Percentiles rank a stretch among this genome's conserved stretches.
phyloP scores from a whole-genome alignment of 805 yeast species.

The Monosporozyma yasuniensis region DNA sequence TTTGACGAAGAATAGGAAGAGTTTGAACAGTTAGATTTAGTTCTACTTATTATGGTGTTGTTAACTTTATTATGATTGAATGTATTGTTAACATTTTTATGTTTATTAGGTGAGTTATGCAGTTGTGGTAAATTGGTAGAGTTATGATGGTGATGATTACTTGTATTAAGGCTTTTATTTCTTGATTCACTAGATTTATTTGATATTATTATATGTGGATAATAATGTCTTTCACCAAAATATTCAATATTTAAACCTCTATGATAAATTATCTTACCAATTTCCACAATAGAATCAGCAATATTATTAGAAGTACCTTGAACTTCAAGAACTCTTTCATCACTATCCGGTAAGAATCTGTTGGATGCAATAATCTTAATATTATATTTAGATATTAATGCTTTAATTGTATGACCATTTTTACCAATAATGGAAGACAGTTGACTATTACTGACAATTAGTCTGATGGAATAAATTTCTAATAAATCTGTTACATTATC shows the following conservation, averaged over 20 bases:
- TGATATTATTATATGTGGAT: slow-evolving; percentile 35
- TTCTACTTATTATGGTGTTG: neutral
- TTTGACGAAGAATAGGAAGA: neutral
- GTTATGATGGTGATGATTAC: neutral
- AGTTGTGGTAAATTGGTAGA: neutral
- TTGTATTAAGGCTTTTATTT: neutral
- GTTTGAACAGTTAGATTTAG: neutral
- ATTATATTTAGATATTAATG: slow-evolving; percentile 43
- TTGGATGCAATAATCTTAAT: slow-evolving; percentile 84
- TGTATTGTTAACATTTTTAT: neutral
- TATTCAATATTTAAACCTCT: neutral
- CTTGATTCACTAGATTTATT: slow-evolving; percentile 20
- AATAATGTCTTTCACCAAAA: slow-evolving; percentile 36
- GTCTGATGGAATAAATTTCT: slow-evolving; percentile 36
- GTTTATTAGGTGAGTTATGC: neutral
- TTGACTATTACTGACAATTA: slow-evolving; percentile 72
- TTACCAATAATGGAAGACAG: slow-evolving; percentile 83
- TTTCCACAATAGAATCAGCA: slow-evolving; percentile 51
- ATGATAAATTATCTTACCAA: slow-evolving; percentile 12
- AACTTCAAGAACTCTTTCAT: slow-evolving; percentile 77
- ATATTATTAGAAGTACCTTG: slow-evolving; percentile 65
- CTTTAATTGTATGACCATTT: slow-evolving; percentile 68
- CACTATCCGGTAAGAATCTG: slow-evolving; percentile 66
- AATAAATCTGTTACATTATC: slow-evolving; percentile 9
- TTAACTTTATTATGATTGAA: neutral